Base-by-base conservation (phyloP, 306 rosid genomes). In the Lagenaria siceraria region DNA sequence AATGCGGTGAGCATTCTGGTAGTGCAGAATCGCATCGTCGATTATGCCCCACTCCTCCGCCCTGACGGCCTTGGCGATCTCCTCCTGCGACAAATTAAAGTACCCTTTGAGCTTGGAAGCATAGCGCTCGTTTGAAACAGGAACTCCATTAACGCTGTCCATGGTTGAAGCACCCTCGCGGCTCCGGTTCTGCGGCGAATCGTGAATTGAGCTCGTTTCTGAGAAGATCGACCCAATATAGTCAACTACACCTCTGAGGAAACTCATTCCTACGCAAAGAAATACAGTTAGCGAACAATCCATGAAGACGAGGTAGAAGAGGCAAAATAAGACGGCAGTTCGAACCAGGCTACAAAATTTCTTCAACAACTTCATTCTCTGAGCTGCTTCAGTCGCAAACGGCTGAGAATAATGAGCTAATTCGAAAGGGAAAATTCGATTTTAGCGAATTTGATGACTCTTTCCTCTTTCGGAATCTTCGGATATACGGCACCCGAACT, bases 1-100 rank as follows among this genome's bases (percentile, higher is more conserved):
- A 60, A 95, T 86, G n/a, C 95, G 85, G 27, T 89, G 93, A 1
- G 97, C 93, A 83, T 85, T 89, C 74, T 82, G 83, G 69, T 92
- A 95, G 84, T 90, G 96, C 66, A 79, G 85, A 80, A 95, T 78
- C 75, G 98, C 97, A 31, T 95, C 93, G 75, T 92, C 92, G 58
- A 87, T 43, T 75, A 95, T 69, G 15, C 96, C 97, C 97, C 98
- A 95, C 78, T 95, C 98, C 81, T 95, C 98, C 9, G 98, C 98
- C 81, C 97, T 86, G 82, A 95, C 97, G 68, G 90, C 98, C 77
- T 92, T 95, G 18, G 82, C 95, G 87, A 95, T 92, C 92, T 95
- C 96, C 74, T 85, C 93, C 66, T 84, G 92, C 1, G 98, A 96
- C 84, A 95, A 89, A 83, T 92, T 96, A 78, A 83, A 90, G 86